Base-by-base conservation (phyloP, 2,329 filamentous ascomycete species). In the Exophiala aquamarina region DNA sequence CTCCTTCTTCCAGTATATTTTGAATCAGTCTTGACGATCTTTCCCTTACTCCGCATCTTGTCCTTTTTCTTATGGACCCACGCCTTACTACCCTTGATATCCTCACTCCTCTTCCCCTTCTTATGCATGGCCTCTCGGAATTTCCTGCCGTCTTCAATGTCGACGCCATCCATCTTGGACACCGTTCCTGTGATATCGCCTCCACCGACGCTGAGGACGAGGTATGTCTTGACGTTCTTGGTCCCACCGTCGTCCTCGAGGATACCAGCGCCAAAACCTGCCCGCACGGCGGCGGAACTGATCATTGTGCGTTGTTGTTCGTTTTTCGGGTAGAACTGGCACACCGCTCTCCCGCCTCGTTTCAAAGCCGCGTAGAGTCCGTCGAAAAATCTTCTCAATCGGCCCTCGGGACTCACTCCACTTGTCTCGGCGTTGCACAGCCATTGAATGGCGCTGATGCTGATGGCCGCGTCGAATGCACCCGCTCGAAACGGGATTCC, bases 311-410 rank as follows among this genome's bases (percentile, higher is more conserved):
- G 82, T 72, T 98, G 93, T 54, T 81, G 77, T 59, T 94, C 87
- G 66, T 98, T 97, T 72, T 95, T 95, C 2, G 93, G 93, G 66
- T 98, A 98, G 68, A 98, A 98, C 63, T 98, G 93, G 65, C 91
- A 95, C 11, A 97, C 92, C 0, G 93, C 93, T 29, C 89, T 79
- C 1, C 89, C 93, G 4, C 93, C 93, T 15, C 93, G 77, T 55
- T 84, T 82, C 54, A 98, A 71, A 50, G 83, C 84, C 0, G 89
- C 87, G 69, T 97, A 98, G 2, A 98, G 70, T 0, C 90, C 89
- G 61, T 94, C 89, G 68, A 98, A 98, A 65, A 98, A 98, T 35
- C 92, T 77, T 3, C 81, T 79, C 19, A 98, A 70, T 4, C 93
- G 75, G 0, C 87, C 89, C 20, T 86, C 80, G 1, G 90, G 87